These are phyloP conservation scores for Glaciozyma martinii DNA, from an alignment of 768 basidiomycete species.

Conservation along the genomic window DNA sequence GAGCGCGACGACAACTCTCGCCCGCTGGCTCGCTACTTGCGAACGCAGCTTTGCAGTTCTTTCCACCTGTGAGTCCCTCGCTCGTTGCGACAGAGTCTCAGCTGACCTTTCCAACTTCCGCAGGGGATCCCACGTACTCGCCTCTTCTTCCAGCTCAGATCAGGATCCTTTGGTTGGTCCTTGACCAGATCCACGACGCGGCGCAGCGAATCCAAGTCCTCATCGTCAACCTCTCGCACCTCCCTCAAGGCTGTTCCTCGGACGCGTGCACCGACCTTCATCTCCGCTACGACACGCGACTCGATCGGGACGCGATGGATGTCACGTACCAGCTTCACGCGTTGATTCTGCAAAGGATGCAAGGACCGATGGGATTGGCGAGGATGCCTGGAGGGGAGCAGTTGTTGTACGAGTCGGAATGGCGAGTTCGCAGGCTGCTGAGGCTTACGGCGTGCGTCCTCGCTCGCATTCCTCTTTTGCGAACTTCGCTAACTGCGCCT, in stretches of 20 bases:
- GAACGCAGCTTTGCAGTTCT: constrained; percentile 3
- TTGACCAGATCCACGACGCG: constrained; percentile 18
- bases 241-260: neutral
- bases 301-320: constrained; percentile 5
- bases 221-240: constrained; percentile 12
- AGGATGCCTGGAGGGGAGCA: neutral
- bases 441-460: constrained; percentile 15
- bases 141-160: neutral
- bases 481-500: neutral
- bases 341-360: constrained; percentile 5
- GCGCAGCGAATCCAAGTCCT: constrained; percentile 8
- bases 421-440: constrained; percentile 10
- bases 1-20: neutral
- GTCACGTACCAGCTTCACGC: constrained; percentile 12
- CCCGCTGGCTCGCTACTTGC: constrained; percentile 3
- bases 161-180: neutral
- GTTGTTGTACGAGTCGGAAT: constrained; percentile 7
- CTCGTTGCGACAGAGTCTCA: neutral
- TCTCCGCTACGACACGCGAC: constrained; percentile 1
- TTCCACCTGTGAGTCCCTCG: neutral
- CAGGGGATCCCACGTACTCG: too few relatives aligned
- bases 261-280: constrained; percentile 16
- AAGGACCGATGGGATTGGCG: neutral
- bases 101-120: neutral
- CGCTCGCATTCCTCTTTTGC: neutral